phyloP scores from a whole-genome alignment of 2,329 filamentous ascomycete species.

The Aspergillus tamarii region DNA sequence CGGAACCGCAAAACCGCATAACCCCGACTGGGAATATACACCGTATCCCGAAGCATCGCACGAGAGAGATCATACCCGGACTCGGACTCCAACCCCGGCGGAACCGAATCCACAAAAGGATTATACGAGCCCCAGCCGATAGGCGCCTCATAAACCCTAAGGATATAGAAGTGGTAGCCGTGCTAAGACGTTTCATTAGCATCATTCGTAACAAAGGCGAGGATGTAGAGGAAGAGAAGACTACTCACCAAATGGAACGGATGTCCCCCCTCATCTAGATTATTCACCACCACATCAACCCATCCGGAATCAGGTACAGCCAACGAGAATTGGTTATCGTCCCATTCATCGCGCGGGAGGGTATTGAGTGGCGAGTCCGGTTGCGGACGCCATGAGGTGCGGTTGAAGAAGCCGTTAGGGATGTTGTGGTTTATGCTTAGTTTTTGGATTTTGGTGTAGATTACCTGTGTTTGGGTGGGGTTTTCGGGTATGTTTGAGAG shows the following conservation, averaged over 20 bases:
- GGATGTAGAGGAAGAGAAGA: neutral
- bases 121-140: constrained; percentile 45
- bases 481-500: constrained; percentile 31
- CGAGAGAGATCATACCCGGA: constrained; percentile 29
- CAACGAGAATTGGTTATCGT: constrained; percentile 46
- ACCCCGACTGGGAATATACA: constrained; percentile 58
- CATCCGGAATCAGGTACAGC: constrained; percentile 35
- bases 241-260: constrained; percentile 52
- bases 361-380: constrained; percentile 39
- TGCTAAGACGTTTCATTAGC: constrained; percentile 26
- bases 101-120: constrained; percentile 32
- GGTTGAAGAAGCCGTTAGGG: constrained; percentile 53
- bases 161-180: constrained; percentile 40
- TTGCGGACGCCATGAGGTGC: constrained; percentile 50
- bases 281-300: constrained; percentile 55
- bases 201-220: neutral
- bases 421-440: constrained; percentile 47
- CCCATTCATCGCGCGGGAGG: constrained; percentile 43
- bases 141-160: constrained; percentile 31
- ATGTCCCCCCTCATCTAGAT: constrained; percentile 54
- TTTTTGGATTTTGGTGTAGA: constrained; percentile 53
- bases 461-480: constrained; percentile 46
- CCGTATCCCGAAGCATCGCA: constrained; percentile 56
- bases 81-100: constrained; percentile 23
- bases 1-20: constrained; percentile 60